Evolutionary conservation across 768 basidiomycete genomes (phyloP).

Genomic region (Russula virescens): DNA sequence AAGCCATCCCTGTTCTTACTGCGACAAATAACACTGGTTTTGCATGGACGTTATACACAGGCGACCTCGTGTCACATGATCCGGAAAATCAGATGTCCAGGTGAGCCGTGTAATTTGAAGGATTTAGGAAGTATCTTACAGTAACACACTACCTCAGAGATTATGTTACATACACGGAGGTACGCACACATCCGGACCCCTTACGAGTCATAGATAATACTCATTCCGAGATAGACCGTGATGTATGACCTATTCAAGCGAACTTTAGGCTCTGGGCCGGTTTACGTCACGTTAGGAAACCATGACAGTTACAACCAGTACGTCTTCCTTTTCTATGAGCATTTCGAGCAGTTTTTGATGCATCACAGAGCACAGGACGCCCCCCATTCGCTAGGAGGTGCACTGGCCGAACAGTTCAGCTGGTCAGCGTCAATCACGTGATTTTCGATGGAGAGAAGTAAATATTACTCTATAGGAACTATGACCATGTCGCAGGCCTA

Average conservation of each 20-base stretch:
- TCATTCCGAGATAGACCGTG: conserved; percentile 40
- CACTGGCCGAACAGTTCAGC: conserved; percentile 54
- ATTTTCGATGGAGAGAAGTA: not conserved
- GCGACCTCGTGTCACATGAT: conserved; percentile 73
- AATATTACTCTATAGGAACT: conserved; percentile 48
- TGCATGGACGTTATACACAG: conserved; percentile 62
- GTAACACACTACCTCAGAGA: conserved; percentile 34
- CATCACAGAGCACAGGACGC: conserved; percentile 52
- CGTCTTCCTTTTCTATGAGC: conserved; percentile 21
- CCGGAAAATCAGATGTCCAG: conserved; percentile 56
- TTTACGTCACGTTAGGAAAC: conserved; percentile 72
- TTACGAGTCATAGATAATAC: not conserved
- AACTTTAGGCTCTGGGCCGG: conserved; percentile 56
- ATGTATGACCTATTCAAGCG: conserved; percentile 62
- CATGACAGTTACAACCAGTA: conserved; percentile 70
- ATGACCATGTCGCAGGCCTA: conserved; percentile 63
- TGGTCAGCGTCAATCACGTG: conserved; percentile 38
- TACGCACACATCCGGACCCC: conserved; percentile 25
- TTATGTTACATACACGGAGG: conserved; percentile 60
- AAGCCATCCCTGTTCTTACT: conserved; percentile 63
- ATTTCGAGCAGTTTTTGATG: not conserved
- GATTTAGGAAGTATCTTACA: not conserved
- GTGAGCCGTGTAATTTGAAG: conserved; percentile 31
- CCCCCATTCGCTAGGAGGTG: conserved; percentile 49
- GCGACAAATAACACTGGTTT: conserved; percentile 58